Evolutionary conservation across 495 filamentous ascomycete species (phyloP).

Genomic region (Penicillium pulvis): DNA sequence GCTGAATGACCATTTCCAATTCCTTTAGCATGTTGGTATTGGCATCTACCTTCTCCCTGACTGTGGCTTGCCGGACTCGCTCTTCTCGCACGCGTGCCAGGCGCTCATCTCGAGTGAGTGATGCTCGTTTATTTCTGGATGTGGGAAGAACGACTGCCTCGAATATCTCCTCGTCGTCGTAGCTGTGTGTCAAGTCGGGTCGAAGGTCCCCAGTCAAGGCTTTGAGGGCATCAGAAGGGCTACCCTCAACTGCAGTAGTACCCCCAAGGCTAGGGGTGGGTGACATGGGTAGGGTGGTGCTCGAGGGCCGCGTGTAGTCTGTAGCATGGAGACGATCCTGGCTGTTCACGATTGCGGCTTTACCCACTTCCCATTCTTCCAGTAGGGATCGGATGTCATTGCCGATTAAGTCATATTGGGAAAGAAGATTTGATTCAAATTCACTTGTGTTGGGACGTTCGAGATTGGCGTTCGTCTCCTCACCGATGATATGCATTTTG

Average conservation of each 20-base stretch:
- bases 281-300: constrained; percentile 71
- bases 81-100: constrained; percentile 89
- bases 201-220: constrained; percentile 67
- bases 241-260: constrained; percentile 81
- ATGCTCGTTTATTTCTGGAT: constrained; percentile 60
- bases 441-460: constrained; percentile 69
- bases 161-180: constrained; percentile 74
- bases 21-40: constrained; percentile 89
- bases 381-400: constrained; percentile 79
- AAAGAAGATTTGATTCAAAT: constrained; percentile 72
- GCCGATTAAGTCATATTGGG: constrained; percentile 94
- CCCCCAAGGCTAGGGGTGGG: constrained; percentile 81
- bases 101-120: constrained; percentile 83
- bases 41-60: constrained; percentile 72
- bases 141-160: constrained; percentile 81
- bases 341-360: constrained; percentile 68
- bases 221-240: constrained; percentile 72
- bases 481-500: constrained; percentile 88
- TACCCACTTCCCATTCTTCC: constrained; percentile 90
- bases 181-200: constrained; percentile 36
- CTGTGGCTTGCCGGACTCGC: constrained; percentile 64
- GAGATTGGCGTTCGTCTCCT: constrained; percentile 79
- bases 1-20: constrained; percentile 83
- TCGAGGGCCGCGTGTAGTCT: constrained; percentile 70
- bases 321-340: constrained; percentile 56